Percentiles rank a stretch among this genome's conserved stretches.
phyloP scores from a whole-genome alignment of 2,329 filamentous ascomycete genomes.

The Chaetomiaceae sp. region DNA sequence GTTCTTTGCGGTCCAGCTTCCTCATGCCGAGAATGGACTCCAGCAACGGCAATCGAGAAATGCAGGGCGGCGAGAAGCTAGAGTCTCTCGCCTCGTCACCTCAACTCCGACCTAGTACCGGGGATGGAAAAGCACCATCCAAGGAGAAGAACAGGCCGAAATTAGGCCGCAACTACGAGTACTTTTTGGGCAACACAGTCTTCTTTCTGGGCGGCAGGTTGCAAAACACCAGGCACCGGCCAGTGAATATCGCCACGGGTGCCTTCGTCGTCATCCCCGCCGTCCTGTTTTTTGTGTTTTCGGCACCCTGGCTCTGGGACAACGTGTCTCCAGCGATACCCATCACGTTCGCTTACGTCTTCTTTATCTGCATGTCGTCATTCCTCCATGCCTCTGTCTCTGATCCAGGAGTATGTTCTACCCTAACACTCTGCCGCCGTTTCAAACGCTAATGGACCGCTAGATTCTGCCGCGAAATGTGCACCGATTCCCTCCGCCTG shows the following conservation, averaged over 20 bases:
- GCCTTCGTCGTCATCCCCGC: slow-evolving; percentile 74
- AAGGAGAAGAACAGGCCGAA: slow-evolving; percentile 32
- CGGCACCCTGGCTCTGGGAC: slow-evolving; percentile 79
- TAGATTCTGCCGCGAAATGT: slow-evolving; percentile 90
- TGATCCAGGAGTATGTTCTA: slow-evolving; percentile 77
- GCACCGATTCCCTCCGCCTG: slow-evolving; percentile 75
- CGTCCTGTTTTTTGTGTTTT: slow-evolving; percentile 79
- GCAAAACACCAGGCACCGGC: slow-evolving; percentile 81
- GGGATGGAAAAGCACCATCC: slow-evolving; percentile 24
- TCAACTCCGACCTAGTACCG: slow-evolving; percentile 41
- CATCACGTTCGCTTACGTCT: slow-evolving; percentile 85
- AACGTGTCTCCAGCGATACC: slow-evolving; percentile 85
- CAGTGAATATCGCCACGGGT: slow-evolving; percentile 84
- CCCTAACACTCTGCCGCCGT: not conserved
- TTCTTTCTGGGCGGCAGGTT: slow-evolving; percentile 84
- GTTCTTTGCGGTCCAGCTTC: slow-evolving; percentile 74
- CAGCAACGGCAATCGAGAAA: slow-evolving; percentile 50
- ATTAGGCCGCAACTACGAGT: slow-evolving; percentile 75
- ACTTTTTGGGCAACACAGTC: slow-evolving; percentile 88
- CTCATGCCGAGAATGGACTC: slow-evolving; percentile 57
- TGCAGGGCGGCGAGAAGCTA: slow-evolving; percentile 73
- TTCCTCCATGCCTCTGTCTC: slow-evolving; percentile 90
- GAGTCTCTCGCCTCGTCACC: slow-evolving; percentile 76
- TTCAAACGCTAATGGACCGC: slow-evolving; percentile 15
- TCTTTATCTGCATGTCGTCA: slow-evolving; percentile 84